These are phyloP conservation scores for Grigorovia jiainica DNA, from an alignment of 805 yeast species.

Conservation along the genomic window DNA sequence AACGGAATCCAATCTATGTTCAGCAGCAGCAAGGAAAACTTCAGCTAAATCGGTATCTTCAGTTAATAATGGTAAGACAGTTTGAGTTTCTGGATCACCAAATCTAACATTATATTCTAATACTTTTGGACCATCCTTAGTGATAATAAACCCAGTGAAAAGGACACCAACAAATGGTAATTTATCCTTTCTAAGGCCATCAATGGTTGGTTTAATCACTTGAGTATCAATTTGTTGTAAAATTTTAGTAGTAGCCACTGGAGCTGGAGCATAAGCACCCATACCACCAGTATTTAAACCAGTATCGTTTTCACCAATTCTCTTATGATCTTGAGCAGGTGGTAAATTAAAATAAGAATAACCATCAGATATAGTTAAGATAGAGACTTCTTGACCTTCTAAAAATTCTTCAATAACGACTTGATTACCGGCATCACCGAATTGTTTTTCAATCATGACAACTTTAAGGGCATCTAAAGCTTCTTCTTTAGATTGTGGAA, in stretches of 20 bases:
- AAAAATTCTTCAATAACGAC: slow-evolving; percentile 93
- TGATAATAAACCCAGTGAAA: slow-evolving; percentile 90
- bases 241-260: slow-evolving; percentile 74
- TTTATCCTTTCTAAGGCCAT: slow-evolving; percentile 93
- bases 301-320: slow-evolving; percentile 84
- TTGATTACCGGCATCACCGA: slow-evolving; percentile 90
- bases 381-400: slow-evolving; percentile 94
- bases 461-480: slow-evolving; percentile 76
- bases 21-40: slow-evolving; percentile 87
- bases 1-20: slow-evolving; percentile 85
- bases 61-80: slow-evolving; percentile 78
- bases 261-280: slow-evolving; percentile 99
- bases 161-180: slow-evolving; percentile 92
- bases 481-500: slow-evolving; percentile 76
- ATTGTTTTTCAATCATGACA: slow-evolving; percentile 81
- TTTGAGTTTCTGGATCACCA: slow-evolving; percentile 99
- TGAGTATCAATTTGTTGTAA: slow-evolving; percentile 58
- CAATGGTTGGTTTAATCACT: slow-evolving; percentile 85
- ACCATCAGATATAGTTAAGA: slow-evolving; percentile 88
- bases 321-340: slow-evolving; percentile 96
- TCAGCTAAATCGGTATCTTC: slow-evolving; percentile 87
- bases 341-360: slow-evolving; percentile 86
- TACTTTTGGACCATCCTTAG: slow-evolving; percentile 85
- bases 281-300: slow-evolving; percentile 98
- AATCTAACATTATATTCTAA: slow-evolving; percentile 96